Evolutionary conservation across 345 rosid genomes (phyloP), one percentile per base, ranked within the genome.

Genomic region (Dipteronia sinensis): DNA sequence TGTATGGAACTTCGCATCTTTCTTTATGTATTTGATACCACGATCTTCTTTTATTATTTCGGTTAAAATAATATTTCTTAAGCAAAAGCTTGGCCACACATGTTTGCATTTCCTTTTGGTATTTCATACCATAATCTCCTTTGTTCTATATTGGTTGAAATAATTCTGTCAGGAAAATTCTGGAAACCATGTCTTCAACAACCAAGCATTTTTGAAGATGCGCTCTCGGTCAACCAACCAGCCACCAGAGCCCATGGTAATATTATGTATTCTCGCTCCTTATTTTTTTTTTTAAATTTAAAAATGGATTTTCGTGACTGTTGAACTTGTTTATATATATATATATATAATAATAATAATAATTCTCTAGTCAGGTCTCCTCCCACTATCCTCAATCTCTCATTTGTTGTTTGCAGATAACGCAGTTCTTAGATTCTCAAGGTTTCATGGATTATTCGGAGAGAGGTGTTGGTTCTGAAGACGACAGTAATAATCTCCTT

Each of bases 361-460:
- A 34, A 34, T 34, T 34, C 38, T 34, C 38, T 34, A 4, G 38
- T 34, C 0, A 34, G 38, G 6, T 34, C 5, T 58, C 19, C 40
- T 62, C 27, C 1, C 40, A 69, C 47, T 75, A 75, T 49, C 31
- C 25, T 29, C 1, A 47, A 10, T 13, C 10, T 77, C 51, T 74
- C 34, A 67, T 58, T 65, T 69, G 27, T 83, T 76, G 11, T 46
- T 76, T 83, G 72, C 95, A 96, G 99, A 85, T 96, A 78, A 81
- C 83, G 22, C 95, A 92, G 69, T 96, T 96, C 74, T 78, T 92
- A 85, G 97, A 87, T 47, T 87, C 99, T 65, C 97, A 87, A 47
- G 98, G 97, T 74, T 96, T 96, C 88, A 78, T 94, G 83, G 98
- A 96, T 87, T 94, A 88, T 86, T 80, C 91, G 75, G 99, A 92